phyloP scores from a whole-genome alignment of 1,284 basidiomycete species.

The Apiotrichum montevideense region DNA sequence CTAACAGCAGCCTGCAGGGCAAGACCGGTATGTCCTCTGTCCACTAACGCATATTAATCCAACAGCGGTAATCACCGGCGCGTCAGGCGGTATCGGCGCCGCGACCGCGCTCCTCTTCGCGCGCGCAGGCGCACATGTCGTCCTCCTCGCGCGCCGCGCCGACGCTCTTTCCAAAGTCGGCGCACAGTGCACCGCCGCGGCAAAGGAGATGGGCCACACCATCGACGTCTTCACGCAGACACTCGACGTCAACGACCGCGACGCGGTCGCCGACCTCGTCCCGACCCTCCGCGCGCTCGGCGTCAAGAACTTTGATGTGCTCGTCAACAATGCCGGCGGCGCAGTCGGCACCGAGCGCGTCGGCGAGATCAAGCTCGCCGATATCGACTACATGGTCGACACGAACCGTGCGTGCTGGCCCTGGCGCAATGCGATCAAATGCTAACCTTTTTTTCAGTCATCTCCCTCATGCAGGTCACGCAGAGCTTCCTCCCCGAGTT shows the following conservation, averaged over 20 bases:
- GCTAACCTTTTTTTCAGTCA: not conserved
- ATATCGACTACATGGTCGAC: slow-evolving; percentile 62
- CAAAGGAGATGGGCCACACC: slow-evolving; percentile 5
- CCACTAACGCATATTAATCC: not conserved
- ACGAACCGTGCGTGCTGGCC: slow-evolving; percentile 61
- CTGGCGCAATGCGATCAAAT: not conserved
- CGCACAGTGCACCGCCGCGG: not conserved
- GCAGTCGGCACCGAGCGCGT: slow-evolving; percentile 22
- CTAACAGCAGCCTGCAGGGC: slow-evolving; percentile 16
- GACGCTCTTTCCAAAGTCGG: slow-evolving; percentile 56
- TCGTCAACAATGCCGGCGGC: slow-evolving; percentile 22
- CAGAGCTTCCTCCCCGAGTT: slow-evolving; percentile 57
- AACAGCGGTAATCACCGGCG: slow-evolving; percentile 40
- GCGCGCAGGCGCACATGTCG: slow-evolving; percentile 57
- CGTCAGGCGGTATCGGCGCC: slow-evolving; percentile 46
- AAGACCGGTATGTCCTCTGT: slow-evolving; percentile 15
- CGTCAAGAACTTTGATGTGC: slow-evolving; percentile 15
- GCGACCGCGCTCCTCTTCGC: slow-evolving; percentile 51
- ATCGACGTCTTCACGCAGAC: slow-evolving; percentile 4
- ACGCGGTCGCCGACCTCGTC: slow-evolving; percentile 13
- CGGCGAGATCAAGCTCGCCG: slow-evolving; percentile 19
- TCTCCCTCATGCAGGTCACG: slow-evolving; percentile 9
- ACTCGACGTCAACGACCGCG: slow-evolving; percentile 20
- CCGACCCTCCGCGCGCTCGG: slow-evolving; percentile 8
- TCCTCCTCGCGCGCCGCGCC: slow-evolving; percentile 54